A percentile compares a stretch with the other conserved stretches of the same genome.
phyloP scores from a whole-genome alignment of 2,329 filamentous ascomycete species.

The Fusarium burgessii region DNA sequence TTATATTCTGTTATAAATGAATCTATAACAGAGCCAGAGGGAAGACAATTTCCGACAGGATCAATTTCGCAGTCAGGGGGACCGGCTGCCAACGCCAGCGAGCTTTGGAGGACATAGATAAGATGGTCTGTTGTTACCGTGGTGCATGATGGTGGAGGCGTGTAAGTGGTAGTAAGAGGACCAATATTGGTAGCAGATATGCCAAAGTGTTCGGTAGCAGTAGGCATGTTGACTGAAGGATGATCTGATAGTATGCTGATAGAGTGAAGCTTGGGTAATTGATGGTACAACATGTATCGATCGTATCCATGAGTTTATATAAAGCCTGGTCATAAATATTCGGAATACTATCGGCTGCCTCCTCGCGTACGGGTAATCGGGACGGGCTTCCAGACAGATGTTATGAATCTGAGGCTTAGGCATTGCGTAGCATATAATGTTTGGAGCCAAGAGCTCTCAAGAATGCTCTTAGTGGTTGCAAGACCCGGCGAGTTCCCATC shows the following conservation, averaged over 20 bases:
- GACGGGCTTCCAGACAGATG: background rate
- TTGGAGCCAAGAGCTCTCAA: background rate
- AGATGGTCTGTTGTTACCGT: constrained; percentile 19
- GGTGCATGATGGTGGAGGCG: constrained; percentile 41
- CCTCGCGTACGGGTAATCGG: background rate
- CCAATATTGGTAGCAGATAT: constrained; percentile 46
- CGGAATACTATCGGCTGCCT: background rate
- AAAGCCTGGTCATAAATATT: background rate
- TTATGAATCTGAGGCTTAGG: background rate
- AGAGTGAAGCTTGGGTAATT: background rate
- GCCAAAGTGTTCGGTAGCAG: constrained; percentile 39
- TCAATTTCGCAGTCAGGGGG: constrained; percentile 13
- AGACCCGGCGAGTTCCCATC: background rate
- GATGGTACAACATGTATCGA: too few species aligned
- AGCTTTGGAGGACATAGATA: background rate
- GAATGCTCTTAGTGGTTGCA: background rate
- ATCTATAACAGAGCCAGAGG: constrained; percentile 36
- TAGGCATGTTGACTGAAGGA: constrained; percentile 38
- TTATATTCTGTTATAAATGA: background rate
- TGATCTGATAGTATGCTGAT: background rate
- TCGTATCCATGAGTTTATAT: background rate
- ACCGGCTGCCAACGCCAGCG: background rate
- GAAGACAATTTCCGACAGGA: constrained; percentile 36
- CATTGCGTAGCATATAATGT: background rate
- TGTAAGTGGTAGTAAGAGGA: constrained; percentile 49